A percentile compares a stretch with the other conserved stretches of the same genome.
These are phyloP conservation scores for Aspergillus fischeri DNA, from an alignment of 2,329 filamentous ascomycete species.

Conservation along the genomic window DNA sequence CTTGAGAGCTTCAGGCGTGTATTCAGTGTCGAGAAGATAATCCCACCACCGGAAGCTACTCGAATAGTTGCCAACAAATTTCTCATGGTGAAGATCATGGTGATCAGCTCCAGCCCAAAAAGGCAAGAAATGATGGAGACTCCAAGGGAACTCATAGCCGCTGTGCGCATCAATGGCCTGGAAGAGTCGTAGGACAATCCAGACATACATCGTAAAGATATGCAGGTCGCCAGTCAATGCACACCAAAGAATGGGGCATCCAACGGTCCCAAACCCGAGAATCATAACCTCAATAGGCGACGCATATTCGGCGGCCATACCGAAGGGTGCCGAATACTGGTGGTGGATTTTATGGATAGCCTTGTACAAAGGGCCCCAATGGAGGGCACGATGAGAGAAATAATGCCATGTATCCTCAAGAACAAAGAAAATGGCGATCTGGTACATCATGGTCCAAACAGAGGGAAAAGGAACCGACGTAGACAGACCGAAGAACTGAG, in stretches of 20 bases:
- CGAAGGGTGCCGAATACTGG: constrained; percentile 96
- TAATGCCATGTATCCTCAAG: constrained; percentile 98
- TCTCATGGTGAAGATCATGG: constrained; percentile 96
- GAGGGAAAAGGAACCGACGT: constrained; percentile 88
- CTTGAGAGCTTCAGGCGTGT: constrained; percentile 80
- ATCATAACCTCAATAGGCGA: constrained; percentile 97
- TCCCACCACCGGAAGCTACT: constrained; percentile 99
- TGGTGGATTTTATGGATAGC: constrained; percentile 98
- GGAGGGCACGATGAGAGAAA: constrained; percentile 87
- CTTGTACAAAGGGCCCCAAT: constrained; percentile 95
- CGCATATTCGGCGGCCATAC: constrained; percentile 93
- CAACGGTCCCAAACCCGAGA: constrained; percentile 81
- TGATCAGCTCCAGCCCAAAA: constrained; percentile 98
- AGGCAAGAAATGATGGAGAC: constrained; percentile 87
- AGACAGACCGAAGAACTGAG: constrained; percentile 83
- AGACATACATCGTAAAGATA: constrained; percentile 95
- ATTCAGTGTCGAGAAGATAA: constrained; percentile 88
- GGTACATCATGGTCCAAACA: constrained; percentile 78
- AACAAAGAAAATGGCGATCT: constrained; percentile 91
- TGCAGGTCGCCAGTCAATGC: constrained; percentile 81
- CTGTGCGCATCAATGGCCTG: constrained; percentile 97
- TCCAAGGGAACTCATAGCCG: constrained; percentile 98
- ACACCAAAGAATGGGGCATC: constrained; percentile 78
- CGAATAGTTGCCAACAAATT: constrained; percentile 96
- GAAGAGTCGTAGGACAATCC: constrained; percentile 90